phyloP scores from a whole-genome alignment of 148 eudicot species.

The Camellia japonica region DNA sequence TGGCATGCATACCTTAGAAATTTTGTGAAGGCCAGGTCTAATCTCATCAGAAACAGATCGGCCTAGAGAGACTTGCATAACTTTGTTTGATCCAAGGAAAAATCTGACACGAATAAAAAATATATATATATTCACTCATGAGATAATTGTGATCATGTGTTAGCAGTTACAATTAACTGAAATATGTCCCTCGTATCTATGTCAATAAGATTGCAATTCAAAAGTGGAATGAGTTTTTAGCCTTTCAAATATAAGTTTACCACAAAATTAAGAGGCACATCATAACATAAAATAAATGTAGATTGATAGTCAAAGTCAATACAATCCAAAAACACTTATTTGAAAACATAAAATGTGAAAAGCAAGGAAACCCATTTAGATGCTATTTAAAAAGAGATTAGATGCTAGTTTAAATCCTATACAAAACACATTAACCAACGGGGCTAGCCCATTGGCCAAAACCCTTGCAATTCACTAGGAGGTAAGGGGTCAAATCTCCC shows the following conservation, averaged over 20 bases:
- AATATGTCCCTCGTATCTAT: neutral
- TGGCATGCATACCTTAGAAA: slow-evolving; percentile 60
- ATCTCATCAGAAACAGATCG: slow-evolving; percentile 83
- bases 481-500: too few relatives aligned
- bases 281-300: neutral
- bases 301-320: too few relatives aligned
- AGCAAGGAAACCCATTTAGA: neutral
- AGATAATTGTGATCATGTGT: neutral
- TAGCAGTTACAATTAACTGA: neutral
- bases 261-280: neutral
- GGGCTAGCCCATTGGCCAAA: too few relatives aligned
- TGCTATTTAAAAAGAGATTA: neutral
- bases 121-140: neutral
- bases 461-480: too few relatives aligned
- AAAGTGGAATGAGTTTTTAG: too few relatives aligned
- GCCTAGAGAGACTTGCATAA: slow-evolving; percentile 90
- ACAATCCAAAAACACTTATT: neutral
- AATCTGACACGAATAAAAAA: slow-evolving; percentile 42
- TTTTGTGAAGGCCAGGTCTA: slow-evolving; percentile 62
- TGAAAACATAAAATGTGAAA: neutral
- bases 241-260: neutral
- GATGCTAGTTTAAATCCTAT: too few relatives aligned
- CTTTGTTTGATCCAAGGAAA: slow-evolving; percentile 98
- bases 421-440: too few relatives aligned
- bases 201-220: neutral